These are phyloP conservation scores for Solanum acaule DNA, from an alignment of 257 asterid species.

Conservation along the genomic window DNA sequence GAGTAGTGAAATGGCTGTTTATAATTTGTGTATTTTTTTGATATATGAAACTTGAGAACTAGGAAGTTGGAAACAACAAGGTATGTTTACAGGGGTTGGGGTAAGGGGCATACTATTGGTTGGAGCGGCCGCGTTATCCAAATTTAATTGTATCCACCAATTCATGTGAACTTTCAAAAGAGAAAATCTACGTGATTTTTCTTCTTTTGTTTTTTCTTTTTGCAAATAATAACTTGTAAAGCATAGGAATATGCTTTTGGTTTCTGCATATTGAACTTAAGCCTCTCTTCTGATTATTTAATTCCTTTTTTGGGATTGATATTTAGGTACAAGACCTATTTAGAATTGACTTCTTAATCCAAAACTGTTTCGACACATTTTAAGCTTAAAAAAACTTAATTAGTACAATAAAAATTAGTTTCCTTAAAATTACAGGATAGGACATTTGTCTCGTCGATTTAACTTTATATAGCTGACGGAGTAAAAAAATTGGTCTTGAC, in stretches of 20 bases:
- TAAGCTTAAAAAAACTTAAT: not conserved
- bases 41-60: not conserved
- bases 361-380: not conserved
- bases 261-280: constrained; percentile 2
- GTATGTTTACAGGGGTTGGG: constrained; percentile 34
- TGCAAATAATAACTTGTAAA: not conserved
- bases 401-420: not conserved
- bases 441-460: not conserved
- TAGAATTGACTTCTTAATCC: not conserved
- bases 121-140: constrained; percentile 54
- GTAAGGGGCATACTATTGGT: constrained; percentile 35
- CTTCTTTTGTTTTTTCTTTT: not conserved
- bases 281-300: not conserved
- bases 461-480: not conserved
- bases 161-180: constrained; percentile 38
- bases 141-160: constrained; percentile 56
- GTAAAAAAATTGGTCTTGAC: not conserved
- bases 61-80: not conserved
- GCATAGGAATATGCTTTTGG: constrained; percentile 33
- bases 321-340: not conserved
- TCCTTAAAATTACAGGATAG: not conserved
- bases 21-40: not conserved
- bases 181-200: not conserved
- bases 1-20: not conserved
- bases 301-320: not conserved